These are phyloP conservation scores for Fusarium irregulare DNA, from an alignment of 2,329 filamentous ascomycete genomes.

Conservation along the genomic window DNA sequence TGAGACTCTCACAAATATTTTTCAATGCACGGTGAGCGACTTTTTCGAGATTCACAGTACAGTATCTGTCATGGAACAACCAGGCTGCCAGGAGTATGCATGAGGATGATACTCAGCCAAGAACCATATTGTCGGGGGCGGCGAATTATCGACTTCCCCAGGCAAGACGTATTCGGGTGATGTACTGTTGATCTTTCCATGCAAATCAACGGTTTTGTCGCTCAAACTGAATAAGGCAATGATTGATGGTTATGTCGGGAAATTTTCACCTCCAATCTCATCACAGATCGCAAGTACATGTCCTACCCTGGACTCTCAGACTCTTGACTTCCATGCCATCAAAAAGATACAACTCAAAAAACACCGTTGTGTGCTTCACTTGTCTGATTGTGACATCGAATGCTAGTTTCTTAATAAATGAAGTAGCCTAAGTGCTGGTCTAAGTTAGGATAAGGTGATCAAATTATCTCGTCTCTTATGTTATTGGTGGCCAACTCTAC, in stretches of 20 bases:
- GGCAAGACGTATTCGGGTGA: slow-evolving; percentile 22
- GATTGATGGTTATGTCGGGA: slow-evolving; percentile 13
- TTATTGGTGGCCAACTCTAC: no score
- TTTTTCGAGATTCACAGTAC: not conserved
- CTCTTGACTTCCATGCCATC: not conserved
- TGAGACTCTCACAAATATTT: not conserved
- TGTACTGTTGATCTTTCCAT: slow-evolving; percentile 26
- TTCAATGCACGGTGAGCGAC: not conserved
- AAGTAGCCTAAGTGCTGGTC: no score
- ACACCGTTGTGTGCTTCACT: not conserved
- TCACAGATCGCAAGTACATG: not conserved
- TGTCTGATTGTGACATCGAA: not conserved
- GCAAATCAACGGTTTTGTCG: slow-evolving; percentile 29
- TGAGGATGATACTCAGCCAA: slow-evolving; percentile 5
- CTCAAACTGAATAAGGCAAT: slow-evolving; percentile 25
- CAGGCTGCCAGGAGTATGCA: not conserved
- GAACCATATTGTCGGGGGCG: slow-evolving; percentile 6
- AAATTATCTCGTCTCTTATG: no score
- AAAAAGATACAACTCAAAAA: not conserved
- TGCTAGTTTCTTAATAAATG: no score
- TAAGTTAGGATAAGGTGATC: no score
- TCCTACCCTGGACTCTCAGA: slow-evolving; percentile 7
- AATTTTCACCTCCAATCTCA: slow-evolving; percentile 3
- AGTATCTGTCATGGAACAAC: not conserved
- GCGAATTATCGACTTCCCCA: slow-evolving; percentile 31